Percentiles rank a stretch among this genome's conserved stretches.
Conservation (phyloP, 208 protist genomes). For the Trypanosoma vivax region DNA sequence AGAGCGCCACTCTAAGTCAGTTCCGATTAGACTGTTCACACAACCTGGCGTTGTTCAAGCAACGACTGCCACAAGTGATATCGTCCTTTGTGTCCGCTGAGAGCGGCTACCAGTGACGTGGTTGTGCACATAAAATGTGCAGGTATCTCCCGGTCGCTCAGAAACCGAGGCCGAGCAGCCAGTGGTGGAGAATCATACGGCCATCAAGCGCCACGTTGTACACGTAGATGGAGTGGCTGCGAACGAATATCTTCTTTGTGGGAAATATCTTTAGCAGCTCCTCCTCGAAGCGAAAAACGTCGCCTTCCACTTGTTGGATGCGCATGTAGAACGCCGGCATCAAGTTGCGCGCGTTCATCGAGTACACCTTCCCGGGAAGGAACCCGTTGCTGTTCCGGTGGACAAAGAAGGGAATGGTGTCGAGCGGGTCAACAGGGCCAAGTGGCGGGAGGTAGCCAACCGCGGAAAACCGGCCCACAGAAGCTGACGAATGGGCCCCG, state of each 20-base stretch:
- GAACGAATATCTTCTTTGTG: constrained; percentile 85
- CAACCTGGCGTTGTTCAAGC: too few species aligned
- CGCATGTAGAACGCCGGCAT: constrained; percentile 71
- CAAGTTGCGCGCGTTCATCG: constrained; percentile 60
- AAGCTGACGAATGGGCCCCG: constrained; percentile 38
- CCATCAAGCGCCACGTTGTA: constrained; percentile 83
- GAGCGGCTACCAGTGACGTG: constrained; percentile 4
- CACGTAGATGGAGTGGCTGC: constrained; percentile 55
- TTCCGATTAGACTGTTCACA: too few species aligned
- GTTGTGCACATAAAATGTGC: neutral
- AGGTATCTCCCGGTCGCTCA: constrained; percentile 20
- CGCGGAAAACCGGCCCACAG: constrained; percentile 29
- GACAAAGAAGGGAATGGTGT: constrained; percentile 79
- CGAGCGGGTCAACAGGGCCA: constrained; percentile 65
- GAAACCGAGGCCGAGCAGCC: constrained; percentile 82
- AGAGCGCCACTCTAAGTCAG: too few species aligned
- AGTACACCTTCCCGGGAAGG: constrained; percentile 64
- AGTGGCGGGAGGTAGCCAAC: constrained; percentile 76
- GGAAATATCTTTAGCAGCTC: constrained; percentile 89
- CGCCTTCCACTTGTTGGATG: constrained; percentile 66
- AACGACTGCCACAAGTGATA: neutral
- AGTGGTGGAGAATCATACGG: constrained; percentile 67
- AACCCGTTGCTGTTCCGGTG: constrained; percentile 73
- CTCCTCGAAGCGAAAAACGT: constrained; percentile 80
- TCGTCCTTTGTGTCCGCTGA: neutral